Evolutionary conservation across 257 asterid species (phyloP).

Genomic region (Fraxinus quadrangulata): DNA sequence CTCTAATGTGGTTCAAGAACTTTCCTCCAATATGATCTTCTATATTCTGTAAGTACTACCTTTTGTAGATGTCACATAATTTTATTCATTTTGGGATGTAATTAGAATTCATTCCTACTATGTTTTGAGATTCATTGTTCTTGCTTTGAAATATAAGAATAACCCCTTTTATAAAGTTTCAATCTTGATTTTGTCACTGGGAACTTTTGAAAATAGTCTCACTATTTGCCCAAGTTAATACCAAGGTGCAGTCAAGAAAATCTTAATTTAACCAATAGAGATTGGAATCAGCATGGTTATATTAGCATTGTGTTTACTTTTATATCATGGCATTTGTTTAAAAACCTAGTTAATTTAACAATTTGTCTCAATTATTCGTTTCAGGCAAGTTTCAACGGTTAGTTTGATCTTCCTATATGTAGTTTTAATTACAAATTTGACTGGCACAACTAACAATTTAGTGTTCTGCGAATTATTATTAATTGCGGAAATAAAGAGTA

Average conservation of each 20-base stretch:
- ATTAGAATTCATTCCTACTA: neutral
- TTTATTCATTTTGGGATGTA: conserved; percentile 3
- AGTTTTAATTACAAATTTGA: too few relatives aligned
- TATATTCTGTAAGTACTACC: neutral
- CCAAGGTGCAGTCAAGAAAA: conserved; percentile 38
- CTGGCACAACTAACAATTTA: too few relatives aligned
- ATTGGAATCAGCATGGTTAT: too few relatives aligned
- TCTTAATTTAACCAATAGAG: conserved; percentile 16
- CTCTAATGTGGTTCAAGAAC: conserved; percentile 3
- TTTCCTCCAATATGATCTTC: neutral
- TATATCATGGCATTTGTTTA: too few relatives aligned
- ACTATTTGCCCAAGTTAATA: conserved; percentile 4
- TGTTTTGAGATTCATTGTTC: conserved; percentile 4
- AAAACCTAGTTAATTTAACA: too few relatives aligned
- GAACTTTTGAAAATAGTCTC: conserved; percentile 39
- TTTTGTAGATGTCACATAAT: too few relatives aligned
- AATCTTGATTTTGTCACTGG: conserved; percentile 27
- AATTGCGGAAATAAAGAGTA: too few relatives aligned
- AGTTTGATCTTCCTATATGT: too few relatives aligned
- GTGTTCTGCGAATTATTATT: too few relatives aligned
- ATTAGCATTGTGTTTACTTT: too few relatives aligned
- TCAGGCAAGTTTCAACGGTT: too few relatives aligned
- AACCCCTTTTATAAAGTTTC: conserved; percentile 19
- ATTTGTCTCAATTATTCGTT: too few relatives aligned
- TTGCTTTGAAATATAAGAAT: neutral